Percentiles rank a stretch among this genome's conserved stretches.
Evolutionary conservation across 2,329 filamentous ascomycete genomes (phyloP).

Genomic region (Alternaria arborescens): DNA sequence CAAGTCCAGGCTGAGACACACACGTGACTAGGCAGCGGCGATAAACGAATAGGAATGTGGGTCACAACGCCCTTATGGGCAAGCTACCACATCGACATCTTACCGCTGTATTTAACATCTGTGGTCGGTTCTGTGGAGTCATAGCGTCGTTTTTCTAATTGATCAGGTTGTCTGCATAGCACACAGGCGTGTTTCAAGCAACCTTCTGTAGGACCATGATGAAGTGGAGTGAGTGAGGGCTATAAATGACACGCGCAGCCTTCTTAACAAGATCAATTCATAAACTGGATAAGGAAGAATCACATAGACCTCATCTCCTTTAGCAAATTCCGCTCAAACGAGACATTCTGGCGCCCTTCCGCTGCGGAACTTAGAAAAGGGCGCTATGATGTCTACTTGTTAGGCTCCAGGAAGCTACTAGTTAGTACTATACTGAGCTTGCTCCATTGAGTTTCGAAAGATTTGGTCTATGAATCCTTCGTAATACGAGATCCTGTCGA

Average conservation of each 20-base stretch:
- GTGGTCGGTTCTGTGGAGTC: not conserved
- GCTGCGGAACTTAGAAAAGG: not conserved
- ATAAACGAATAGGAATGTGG: not conserved
- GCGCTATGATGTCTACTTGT: not conserved
- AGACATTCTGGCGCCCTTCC: not conserved
- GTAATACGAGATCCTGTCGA: not conserved
- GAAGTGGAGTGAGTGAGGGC: no score
- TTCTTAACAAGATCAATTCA: no score
- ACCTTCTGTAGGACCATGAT: no score
- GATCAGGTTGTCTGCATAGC: no score
- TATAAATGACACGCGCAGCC: no score
- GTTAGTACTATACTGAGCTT: not conserved
- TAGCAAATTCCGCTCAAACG: not conserved
- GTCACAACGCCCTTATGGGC: not conserved
- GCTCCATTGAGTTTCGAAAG: not conserved
- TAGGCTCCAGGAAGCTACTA: not conserved
- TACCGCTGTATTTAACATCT: not conserved
- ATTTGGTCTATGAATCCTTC: not conserved
- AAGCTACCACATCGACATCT: not conserved
- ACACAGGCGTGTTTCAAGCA: no score
- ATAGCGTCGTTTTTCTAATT: not conserved
- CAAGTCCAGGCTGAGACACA: not conserved
- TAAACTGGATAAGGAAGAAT: not conserved
- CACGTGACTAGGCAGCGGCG: constrained; percentile 4
- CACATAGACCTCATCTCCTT: not conserved